Evolutionary conservation across 768 basidiomycete species (phyloP).

Genomic region (Tricholomella constricta): DNA sequence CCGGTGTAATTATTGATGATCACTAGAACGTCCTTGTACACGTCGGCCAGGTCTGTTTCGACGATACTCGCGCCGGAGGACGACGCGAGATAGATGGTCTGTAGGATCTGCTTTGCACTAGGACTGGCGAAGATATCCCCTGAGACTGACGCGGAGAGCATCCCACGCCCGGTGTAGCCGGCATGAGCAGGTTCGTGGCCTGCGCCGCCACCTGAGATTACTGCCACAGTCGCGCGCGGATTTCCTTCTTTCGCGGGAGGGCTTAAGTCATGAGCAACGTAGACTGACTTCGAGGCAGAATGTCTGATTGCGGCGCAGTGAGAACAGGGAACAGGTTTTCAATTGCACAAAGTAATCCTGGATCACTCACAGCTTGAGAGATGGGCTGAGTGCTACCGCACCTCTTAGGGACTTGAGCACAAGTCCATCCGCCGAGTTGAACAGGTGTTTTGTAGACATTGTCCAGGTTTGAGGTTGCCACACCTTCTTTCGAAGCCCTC

Average conservation of each 20-base stretch:
- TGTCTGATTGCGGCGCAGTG: slow-evolving; percentile 38
- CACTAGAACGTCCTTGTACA: slow-evolving; percentile 35
- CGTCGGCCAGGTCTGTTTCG: not conserved
- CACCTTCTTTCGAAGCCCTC: not conserved
- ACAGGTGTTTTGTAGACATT: slow-evolving; percentile 48
- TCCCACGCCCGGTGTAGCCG: slow-evolving; percentile 57
- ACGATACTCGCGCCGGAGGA: slow-evolving; percentile 20
- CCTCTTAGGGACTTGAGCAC: slow-evolving; percentile 46
- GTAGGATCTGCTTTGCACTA: slow-evolving; percentile 58
- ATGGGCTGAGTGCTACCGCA: slow-evolving; percentile 41
- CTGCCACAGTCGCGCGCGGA: slow-evolving; percentile 29
- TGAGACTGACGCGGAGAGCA: slow-evolving; percentile 57
- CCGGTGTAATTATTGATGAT: slow-evolving; percentile 55
- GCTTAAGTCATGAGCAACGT: slow-evolving; percentile 20
- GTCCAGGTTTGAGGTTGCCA: not conserved
- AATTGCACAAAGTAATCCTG: not conserved
- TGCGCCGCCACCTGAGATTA: slow-evolving; percentile 53
- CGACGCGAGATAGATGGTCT: slow-evolving; percentile 49
- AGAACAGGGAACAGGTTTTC: too few relatives aligned
- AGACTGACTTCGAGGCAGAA: slow-evolving; percentile 37
- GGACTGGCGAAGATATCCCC: slow-evolving; percentile 67
- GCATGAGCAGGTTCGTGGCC: slow-evolving; percentile 66
- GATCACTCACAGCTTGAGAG: slow-evolving; percentile 40
- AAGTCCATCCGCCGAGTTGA: slow-evolving; percentile 40
- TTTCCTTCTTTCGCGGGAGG: slow-evolving; percentile 4